phyloP scores from a whole-genome alignment of 148 eudicot species.

The Chenopodium berlandieri region DNA sequence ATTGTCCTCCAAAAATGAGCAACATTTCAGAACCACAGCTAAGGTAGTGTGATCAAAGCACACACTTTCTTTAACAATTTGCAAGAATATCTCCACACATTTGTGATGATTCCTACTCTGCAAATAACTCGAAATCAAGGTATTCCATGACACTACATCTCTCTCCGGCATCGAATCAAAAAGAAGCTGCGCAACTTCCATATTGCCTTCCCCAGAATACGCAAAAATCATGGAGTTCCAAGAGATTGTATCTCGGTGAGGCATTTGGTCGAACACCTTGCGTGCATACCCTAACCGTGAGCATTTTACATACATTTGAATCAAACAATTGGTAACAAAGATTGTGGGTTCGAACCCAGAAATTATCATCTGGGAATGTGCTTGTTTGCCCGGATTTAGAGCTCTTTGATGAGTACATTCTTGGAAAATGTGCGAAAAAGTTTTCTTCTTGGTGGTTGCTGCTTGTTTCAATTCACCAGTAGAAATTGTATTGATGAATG shows the following conservation, averaged over 20 bases:
- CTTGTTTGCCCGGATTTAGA: conserved; percentile 55
- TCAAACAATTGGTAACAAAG: conserved; percentile 78
- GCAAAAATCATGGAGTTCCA: conserved; percentile 78
- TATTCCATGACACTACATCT: conserved; percentile 89
- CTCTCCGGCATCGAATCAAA: conserved; percentile 65
- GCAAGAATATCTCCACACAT: conserved; percentile 49
- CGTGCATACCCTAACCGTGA: conserved; percentile 43
- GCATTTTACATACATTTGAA: conserved; percentile 67
- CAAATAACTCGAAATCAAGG: conserved; percentile 74
- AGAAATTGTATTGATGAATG: conserved; percentile 29
- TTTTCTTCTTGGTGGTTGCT: conserved; percentile 23
- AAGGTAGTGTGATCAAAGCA: conserved; percentile 63
- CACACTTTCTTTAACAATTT: conserved; percentile 45
- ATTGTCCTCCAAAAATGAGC: conserved; percentile 53
- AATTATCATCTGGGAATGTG: conserved; percentile 69
- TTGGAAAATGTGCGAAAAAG: conserved; percentile 73
- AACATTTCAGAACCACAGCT: conserved; percentile 66
- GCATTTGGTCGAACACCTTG: conserved; percentile 66
- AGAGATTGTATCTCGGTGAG: conserved; percentile 53
- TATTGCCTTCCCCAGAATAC: conserved; percentile 45
- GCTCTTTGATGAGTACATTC: conserved; percentile 56
- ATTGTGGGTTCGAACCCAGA: conserved; percentile 77
- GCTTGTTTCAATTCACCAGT: conserved; percentile 4
- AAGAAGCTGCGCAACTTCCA: conserved; percentile 39
- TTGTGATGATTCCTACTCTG: conserved; percentile 46